phyloP scores from a whole-genome alignment of 495 filamentous ascomycete species.

The Podospora didyma region DNA sequence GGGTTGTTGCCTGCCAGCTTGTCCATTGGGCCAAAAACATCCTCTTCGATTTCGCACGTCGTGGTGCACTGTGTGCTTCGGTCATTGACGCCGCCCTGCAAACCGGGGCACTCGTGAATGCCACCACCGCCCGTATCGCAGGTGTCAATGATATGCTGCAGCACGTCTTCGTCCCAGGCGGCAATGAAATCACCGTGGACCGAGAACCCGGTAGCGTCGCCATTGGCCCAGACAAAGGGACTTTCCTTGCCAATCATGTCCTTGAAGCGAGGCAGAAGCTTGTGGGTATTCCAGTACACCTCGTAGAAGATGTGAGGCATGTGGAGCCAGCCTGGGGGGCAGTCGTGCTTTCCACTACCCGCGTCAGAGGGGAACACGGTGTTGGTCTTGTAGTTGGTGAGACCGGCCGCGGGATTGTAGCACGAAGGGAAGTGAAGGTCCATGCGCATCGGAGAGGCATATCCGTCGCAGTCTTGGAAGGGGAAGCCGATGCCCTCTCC shows the following conservation, averaged over 20 bases:
- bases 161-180: slow-evolving; percentile 61
- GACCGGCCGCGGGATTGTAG: slow-evolving; percentile 56
- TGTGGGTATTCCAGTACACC: slow-evolving; percentile 58
- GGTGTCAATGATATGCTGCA: slow-evolving; percentile 57
- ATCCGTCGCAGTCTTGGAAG: slow-evolving; percentile 49
- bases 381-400: slow-evolving; percentile 47
- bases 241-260: slow-evolving; percentile 50
- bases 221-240: slow-evolving; percentile 65
- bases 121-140: slow-evolving; percentile 52
- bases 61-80: slow-evolving; percentile 43
- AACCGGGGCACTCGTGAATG: slow-evolving; percentile 53
- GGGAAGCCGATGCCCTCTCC: slow-evolving; percentile 48
- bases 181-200: slow-evolving; percentile 71
- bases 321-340: slow-evolving; percentile 58
- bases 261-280: slow-evolving; percentile 49
- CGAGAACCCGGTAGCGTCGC: slow-evolving; percentile 53
- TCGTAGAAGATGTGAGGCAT: slow-evolving; percentile 63
- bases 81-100: slow-evolving; percentile 39
- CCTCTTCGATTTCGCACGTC: slow-evolving; percentile 34
- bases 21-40: slow-evolving; percentile 27
- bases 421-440: slow-evolving; percentile 53
- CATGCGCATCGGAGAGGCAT: slow-evolving; percentile 51
- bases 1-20: slow-evolving; percentile 59
- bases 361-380: slow-evolving; percentile 48
- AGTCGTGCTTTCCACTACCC: slow-evolving; percentile 51